These are phyloP conservation scores for Cucurbita maxima DNA, from an alignment of 306 rosid species.

Conservation along the genomic window DNA sequence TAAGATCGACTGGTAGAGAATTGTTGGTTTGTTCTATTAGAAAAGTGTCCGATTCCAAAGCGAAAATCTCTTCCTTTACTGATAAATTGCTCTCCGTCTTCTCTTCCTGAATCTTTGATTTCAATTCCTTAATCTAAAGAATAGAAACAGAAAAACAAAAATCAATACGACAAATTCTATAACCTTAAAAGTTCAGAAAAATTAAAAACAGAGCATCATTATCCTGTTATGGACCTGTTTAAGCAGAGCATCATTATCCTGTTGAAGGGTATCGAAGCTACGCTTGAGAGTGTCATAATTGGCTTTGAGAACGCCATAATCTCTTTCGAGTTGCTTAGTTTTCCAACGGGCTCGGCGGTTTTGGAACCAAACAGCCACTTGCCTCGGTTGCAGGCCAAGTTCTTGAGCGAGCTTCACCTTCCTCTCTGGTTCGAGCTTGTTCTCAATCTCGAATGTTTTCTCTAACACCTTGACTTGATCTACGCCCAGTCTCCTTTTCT, in stretches of 20 bases:
- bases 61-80: constrained; percentile 44
- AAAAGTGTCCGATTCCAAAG: constrained; percentile 18
- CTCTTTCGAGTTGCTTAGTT: constrained; percentile 88
- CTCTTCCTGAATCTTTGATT: constrained; percentile 40
- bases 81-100: constrained; percentile 31
- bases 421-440: constrained; percentile 91
- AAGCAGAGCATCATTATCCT: constrained; percentile 50
- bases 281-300: constrained; percentile 52
- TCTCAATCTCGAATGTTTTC: constrained; percentile 89
- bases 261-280: constrained; percentile 41
- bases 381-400: constrained; percentile 83
- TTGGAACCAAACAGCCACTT: constrained; percentile 97
- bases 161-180: neutral
- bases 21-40: constrained; percentile 13
- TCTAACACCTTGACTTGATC: constrained; percentile 92
- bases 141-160: neutral
- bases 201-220: no score
- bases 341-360: constrained; percentile 97
- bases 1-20: constrained; percentile 12
- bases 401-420: constrained; percentile 82
- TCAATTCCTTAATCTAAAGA: constrained; percentile 65
- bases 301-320: constrained; percentile 65
- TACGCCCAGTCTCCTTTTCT: constrained; percentile 64
- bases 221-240: constrained; percentile 32
- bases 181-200: neutral